Conservation (phyloP, 345 rosid species). For the Moricandia arvensis region DNA sequence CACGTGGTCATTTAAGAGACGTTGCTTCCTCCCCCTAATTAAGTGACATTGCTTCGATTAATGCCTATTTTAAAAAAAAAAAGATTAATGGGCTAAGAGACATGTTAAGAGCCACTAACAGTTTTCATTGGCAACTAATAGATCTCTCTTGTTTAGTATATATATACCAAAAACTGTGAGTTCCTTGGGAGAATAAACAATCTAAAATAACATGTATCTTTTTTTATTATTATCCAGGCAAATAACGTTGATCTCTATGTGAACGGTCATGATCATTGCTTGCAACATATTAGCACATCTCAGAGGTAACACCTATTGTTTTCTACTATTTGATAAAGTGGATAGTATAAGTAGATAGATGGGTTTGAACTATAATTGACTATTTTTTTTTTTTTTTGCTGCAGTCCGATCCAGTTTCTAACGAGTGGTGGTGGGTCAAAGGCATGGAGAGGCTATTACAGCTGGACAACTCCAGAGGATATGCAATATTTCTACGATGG, state of each 20-base stretch:
- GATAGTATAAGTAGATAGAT: not conserved
- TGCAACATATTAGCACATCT: constrained; percentile 47
- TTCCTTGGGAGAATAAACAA: not conserved
- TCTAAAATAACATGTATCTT: not conserved
- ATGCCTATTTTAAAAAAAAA: no score
- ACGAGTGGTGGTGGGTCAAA: constrained; percentile 55
- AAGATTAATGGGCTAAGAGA: no score
- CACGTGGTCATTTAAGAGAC: no score
- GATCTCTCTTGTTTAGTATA: not conserved
- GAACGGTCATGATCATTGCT: constrained; percentile 65
- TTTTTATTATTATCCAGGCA: constrained; percentile 33
- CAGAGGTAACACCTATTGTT: constrained; percentile 34
- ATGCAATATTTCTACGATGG: constrained; percentile 43
- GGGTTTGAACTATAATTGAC: not conserved
- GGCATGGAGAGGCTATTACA: constrained; percentile 46
- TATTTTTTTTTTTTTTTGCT: not conserved
- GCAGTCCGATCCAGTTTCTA: constrained; percentile 41
- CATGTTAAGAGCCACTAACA: no score
- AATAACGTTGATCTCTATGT: constrained; percentile 50
- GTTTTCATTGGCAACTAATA: not conserved
- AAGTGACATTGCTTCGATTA: no score
- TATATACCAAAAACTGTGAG: not conserved
- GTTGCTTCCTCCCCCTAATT: no score
- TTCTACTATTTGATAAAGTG: not conserved
- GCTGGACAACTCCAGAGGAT: constrained; percentile 21